A percentile compares a stretch with the other conserved stretches of the same genome.
phyloP scores from a whole-genome alignment of 2,329 filamentous ascomycete species.

The Arthroderma sp. region DNA sequence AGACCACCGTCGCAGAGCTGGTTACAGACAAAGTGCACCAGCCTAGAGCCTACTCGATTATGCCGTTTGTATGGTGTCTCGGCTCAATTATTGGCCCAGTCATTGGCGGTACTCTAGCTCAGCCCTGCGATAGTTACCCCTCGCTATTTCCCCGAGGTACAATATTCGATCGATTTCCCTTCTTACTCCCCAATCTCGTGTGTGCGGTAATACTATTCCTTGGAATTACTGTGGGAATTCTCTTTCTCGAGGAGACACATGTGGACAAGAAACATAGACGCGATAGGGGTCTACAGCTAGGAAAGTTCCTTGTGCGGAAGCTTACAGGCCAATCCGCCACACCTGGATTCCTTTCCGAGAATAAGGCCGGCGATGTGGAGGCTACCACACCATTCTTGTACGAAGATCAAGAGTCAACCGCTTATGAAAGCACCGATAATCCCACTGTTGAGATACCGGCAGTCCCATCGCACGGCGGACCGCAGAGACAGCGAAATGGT shows the following conservation, averaged over 20 bases:
- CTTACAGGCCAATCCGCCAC: not conserved
- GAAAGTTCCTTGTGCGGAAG: conserved; percentile 49
- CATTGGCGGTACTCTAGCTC: conserved; percentile 78
- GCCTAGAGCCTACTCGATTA: conserved; percentile 86
- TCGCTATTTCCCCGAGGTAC: conserved; percentile 55
- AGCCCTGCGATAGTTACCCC: conserved; percentile 74
- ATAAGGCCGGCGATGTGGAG: conserved; percentile 4
- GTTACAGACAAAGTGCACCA: conserved; percentile 90
- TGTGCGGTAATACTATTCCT: conserved; percentile 65
- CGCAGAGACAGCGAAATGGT: conserved; percentile 27
- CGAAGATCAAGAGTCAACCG: conserved; percentile 49
- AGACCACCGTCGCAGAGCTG: conserved; percentile 89
- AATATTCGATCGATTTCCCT: conserved; percentile 77
- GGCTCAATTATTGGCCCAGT: conserved; percentile 89
- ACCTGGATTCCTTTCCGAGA: not conserved
- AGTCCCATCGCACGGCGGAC: not conserved
- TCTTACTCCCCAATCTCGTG: conserved; percentile 83
- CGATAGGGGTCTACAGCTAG: conserved; percentile 65
- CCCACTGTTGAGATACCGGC: conserved; percentile 22
- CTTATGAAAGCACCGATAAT: conserved; percentile 49
- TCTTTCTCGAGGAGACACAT: conserved; percentile 93
- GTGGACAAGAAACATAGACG: conserved; percentile 61
- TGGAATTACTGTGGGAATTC: conserved; percentile 62
- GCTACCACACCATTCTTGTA: conserved; percentile 31
- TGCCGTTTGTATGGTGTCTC: conserved; percentile 97